Evolutionary conservation across 257 asterid genomes (phyloP).

Genomic region (Fraxinus quadrangulata): DNA sequence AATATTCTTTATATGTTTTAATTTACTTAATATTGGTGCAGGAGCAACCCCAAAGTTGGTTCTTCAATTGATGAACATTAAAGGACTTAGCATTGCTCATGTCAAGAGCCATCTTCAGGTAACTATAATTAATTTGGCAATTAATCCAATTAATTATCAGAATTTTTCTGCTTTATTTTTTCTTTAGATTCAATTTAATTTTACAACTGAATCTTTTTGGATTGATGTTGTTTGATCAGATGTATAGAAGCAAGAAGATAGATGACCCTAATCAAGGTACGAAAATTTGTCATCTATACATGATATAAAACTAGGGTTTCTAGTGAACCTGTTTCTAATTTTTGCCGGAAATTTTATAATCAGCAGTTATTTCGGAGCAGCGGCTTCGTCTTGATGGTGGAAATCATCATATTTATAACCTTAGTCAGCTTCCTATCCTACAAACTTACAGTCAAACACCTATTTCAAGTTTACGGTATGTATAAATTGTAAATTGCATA

Average conservation of each 20-base stretch:
- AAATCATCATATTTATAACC: slow-evolving; percentile 71
- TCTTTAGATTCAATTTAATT: background rate
- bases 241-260: slow-evolving; percentile 94
- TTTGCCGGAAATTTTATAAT: background rate
- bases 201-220: background rate
- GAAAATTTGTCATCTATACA: background rate
- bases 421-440: slow-evolving; percentile 78
- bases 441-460: slow-evolving; percentile 59
- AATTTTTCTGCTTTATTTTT: background rate
- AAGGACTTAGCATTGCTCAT: slow-evolving; percentile 96
- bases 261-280: slow-evolving; percentile 92
- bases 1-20: background rate
- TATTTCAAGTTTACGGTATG: slow-evolving; percentile 51
- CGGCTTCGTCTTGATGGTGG: slow-evolving; percentile 66
- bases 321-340: slow-evolving; percentile 5
- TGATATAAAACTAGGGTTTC: slow-evolving; percentile 37
- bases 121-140: background rate
- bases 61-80: slow-evolving; percentile 86
- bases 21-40: slow-evolving; percentile 28
- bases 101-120: slow-evolving; percentile 99
- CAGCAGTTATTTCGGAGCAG: slow-evolving; percentile 57
- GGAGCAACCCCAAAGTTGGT: slow-evolving; percentile 97
- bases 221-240: slow-evolving; percentile 41
- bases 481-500: background rate
- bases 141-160: background rate